phyloP scores from a whole-genome alignment of 768 basidiomycete species.

The Termitomyces heimii region DNA sequence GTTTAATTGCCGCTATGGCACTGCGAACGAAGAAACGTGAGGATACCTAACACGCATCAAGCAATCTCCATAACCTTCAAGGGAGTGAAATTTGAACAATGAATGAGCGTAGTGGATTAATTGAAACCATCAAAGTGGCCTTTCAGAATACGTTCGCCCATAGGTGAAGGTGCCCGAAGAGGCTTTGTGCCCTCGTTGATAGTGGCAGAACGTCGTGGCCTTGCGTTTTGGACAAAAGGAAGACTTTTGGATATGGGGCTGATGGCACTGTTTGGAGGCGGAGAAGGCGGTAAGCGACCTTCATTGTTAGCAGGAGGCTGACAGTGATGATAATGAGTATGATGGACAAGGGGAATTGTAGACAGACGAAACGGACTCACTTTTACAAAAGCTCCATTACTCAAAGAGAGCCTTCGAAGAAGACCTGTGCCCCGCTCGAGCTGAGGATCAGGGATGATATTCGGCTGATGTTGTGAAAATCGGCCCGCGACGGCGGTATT shows the following conservation, averaged over 20 bases:
- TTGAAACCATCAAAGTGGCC: conserved; percentile 91
- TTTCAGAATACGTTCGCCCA: conserved; percentile 89
- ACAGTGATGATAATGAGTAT: conserved; percentile 10
- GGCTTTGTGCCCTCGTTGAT: conserved; percentile 42
- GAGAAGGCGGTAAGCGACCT: conserved; percentile 27
- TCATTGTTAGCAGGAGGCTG: conserved; percentile 24
- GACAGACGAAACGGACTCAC: conserved; percentile 31
- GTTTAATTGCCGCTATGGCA: conserved; percentile 35
- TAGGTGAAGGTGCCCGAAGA: conserved; percentile 74
- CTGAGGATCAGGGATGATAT: conserved; percentile 38
- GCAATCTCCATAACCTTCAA: conserved; percentile 7
- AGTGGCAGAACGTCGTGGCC: conserved; percentile 57
- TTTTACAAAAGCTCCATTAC: conserved; percentile 46
- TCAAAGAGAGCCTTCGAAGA: conserved; percentile 70
- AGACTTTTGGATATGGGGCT: conserved; percentile 25
- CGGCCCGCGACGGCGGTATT: conserved; percentile 51
- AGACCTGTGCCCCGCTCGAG: conserved; percentile 67
- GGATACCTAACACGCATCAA: background rate
- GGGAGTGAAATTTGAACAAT: conserved; percentile 6
- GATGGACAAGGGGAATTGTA: background rate
- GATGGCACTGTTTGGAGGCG: conserved; percentile 51
- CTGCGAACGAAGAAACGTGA: conserved; percentile 16
- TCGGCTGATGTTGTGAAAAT: conserved; percentile 39
- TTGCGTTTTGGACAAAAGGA: conserved; percentile 25
- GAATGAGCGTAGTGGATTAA: conserved; percentile 25